Evolutionary conservation across 2,329 filamentous ascomycete species (phyloP).

Genomic region (Parasarocladium wereldwijsianum): DNA sequence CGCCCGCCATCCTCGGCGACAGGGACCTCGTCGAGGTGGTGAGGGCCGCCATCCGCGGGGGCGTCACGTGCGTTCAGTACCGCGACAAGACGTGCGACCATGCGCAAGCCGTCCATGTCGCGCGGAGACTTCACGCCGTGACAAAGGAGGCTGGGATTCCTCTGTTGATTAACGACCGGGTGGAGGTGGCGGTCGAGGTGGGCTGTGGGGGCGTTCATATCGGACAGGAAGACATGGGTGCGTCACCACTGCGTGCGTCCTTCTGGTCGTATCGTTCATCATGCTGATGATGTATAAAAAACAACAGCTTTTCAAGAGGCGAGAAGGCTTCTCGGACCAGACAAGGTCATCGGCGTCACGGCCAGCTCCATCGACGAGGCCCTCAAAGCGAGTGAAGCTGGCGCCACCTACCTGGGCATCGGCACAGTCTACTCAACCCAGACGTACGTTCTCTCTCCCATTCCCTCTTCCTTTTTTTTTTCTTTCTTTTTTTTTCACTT

Average conservation of each 20-base stretch:
- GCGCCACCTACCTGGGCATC: conserved; percentile 84
- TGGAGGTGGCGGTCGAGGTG: conserved; percentile 76
- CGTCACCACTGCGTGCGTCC: too few relatives aligned
- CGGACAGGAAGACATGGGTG: conserved; percentile 85
- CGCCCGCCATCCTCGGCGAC: conserved; percentile 63
- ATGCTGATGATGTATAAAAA: neutral
- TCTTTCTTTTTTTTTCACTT: too few relatives aligned
- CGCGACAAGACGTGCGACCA: conserved; percentile 78
- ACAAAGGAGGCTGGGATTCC: conserved; percentile 57
- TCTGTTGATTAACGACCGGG: conserved; percentile 81
- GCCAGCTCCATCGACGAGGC: conserved; percentile 66
- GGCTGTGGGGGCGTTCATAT: conserved; percentile 88
- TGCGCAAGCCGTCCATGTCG: conserved; percentile 53
- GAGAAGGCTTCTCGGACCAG: conserved; percentile 54
- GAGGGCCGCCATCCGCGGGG: conserved; percentile 58
- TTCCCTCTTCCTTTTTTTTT: conserved; percentile 3
- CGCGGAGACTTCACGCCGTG: conserved; percentile 53
- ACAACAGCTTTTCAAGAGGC: conserved; percentile 30
- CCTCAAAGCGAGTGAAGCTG: conserved; percentile 50
- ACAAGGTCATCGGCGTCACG: conserved; percentile 79
- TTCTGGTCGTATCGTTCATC: too few relatives aligned
- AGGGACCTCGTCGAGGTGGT: conserved; percentile 61
- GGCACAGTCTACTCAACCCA: conserved; percentile 78
- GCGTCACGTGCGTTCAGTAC: conserved; percentile 78
- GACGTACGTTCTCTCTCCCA: conserved; percentile 38